Evolutionary conservation across 2,329 filamentous ascomycete genomes (phyloP).

Genomic region (Penicillium frequentans): DNA sequence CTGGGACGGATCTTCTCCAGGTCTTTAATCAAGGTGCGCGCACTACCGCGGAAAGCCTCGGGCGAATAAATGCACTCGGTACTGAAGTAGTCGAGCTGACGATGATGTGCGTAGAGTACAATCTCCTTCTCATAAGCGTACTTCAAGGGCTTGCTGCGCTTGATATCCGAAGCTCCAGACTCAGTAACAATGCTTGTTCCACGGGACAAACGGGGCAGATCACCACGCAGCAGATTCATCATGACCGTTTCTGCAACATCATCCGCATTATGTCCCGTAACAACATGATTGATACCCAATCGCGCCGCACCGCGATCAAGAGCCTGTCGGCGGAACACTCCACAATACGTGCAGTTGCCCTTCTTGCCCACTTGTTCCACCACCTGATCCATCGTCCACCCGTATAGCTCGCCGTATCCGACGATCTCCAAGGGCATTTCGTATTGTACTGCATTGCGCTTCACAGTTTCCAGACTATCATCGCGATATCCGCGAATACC

Average conservation of each 20-base stretch:
- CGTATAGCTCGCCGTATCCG: constrained; percentile 90
- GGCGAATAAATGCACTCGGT: constrained; percentile 99
- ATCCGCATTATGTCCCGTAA: constrained; percentile 96
- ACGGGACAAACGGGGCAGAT: constrained; percentile 80
- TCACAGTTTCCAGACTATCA: constrained; percentile 93
- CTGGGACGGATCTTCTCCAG: constrained; percentile 90
- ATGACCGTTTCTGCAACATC: constrained; percentile 96
- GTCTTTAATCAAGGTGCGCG: constrained; percentile 89
- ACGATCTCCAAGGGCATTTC: constrained; percentile 89
- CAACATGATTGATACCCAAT: constrained; percentile 85
- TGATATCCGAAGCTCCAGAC: constrained; percentile 77
- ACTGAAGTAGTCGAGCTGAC: constrained; percentile 95
- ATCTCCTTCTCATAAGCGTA: constrained; percentile 99
- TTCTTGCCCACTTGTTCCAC: constrained; percentile 96
- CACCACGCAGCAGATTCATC: constrained; percentile 93
- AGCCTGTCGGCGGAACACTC: constrained; percentile 91
- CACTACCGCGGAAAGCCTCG: constrained; percentile 92
- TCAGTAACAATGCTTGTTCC: constrained; percentile 88
- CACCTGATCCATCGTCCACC: constrained; percentile 99
- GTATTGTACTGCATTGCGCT: constrained; percentile 88
- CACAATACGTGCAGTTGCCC: constrained; percentile 98
- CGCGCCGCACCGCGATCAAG: constrained; percentile 88
- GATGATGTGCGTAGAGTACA: constrained; percentile 94
- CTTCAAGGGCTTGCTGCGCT: constrained; percentile 93
- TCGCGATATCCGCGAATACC: constrained; percentile 97